Percentiles rank a stretch among this genome's conserved stretches.
These are phyloP conservation scores for Ceratocystiopsis minuta DNA, from an alignment of 2,329 filamentous ascomycete species.

Conservation along the genomic window DNA sequence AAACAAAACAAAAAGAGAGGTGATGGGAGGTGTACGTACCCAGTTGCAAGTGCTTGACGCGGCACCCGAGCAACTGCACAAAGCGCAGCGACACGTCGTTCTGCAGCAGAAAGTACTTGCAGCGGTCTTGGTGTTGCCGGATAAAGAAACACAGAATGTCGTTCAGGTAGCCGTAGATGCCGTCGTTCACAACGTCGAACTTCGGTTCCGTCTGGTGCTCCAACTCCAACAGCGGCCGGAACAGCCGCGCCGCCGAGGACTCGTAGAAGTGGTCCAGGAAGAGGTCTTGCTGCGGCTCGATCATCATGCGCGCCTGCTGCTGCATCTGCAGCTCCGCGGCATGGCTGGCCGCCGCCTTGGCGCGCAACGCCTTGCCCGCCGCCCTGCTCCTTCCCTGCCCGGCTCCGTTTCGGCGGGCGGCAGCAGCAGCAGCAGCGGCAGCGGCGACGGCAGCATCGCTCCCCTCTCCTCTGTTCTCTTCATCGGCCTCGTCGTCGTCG, in stretches of 20 bases:
- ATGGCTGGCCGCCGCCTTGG: not conserved
- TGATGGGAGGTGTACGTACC: slow-evolving; percentile 33
- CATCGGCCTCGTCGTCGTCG: too few relatives aligned
- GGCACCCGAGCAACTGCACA: slow-evolving; percentile 61
- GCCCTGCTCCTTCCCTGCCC: too few relatives aligned
- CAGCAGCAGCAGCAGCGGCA: too few relatives aligned
- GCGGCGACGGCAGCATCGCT: too few relatives aligned
- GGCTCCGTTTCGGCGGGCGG: too few relatives aligned
- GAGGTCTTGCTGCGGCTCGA: slow-evolving; percentile 61
- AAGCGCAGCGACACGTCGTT: slow-evolving; percentile 65
- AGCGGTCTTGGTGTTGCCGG: slow-evolving; percentile 69
- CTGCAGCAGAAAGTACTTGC: slow-evolving; percentile 71
- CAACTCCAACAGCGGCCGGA: slow-evolving; percentile 69
- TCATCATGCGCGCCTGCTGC: slow-evolving; percentile 35
- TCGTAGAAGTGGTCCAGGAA: slow-evolving; percentile 87
- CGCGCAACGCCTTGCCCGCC: too few relatives aligned
- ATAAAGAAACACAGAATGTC: slow-evolving; percentile 92
- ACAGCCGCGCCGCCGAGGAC: slow-evolving; percentile 65
- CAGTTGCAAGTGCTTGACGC: slow-evolving; percentile 83
- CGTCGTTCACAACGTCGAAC: slow-evolving; percentile 67
- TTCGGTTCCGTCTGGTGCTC: slow-evolving; percentile 50
- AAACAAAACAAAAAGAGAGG: not conserved
- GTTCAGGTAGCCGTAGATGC: slow-evolving; percentile 78
- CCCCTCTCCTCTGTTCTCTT: too few relatives aligned
- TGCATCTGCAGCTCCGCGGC: slow-evolving; percentile 44